Conservation (phyloP, 345 rosid species). For the Hibiscus mutabilis region DNA sequence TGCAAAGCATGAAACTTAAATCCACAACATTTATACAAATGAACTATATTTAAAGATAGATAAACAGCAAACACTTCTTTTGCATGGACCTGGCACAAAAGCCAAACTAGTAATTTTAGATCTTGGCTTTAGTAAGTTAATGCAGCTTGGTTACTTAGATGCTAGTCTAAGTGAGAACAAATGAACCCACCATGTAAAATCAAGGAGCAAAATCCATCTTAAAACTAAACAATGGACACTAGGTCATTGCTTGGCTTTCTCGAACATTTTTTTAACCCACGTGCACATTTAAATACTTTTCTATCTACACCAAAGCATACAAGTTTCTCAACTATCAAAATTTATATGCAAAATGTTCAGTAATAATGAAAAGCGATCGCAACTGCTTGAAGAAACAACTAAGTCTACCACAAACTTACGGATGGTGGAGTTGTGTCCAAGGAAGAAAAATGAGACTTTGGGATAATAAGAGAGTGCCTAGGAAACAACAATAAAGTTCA, state of each 20-base stretch:
- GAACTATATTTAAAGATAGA: neutral
- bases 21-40: neutral
- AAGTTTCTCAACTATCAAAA: neutral
- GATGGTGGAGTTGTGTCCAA: slow-evolving; percentile 80
- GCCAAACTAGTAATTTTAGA: neutral
- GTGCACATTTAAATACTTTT: neutral
- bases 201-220: too few species aligned
- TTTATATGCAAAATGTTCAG: neutral
- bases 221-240: too few species aligned
- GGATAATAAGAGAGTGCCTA: slow-evolving; percentile 94
- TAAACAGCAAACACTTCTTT: neutral
- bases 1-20: neutral
- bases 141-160: neutral
- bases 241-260: neutral
- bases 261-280: neutral
- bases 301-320: neutral
- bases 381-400: neutral
- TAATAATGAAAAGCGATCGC: neutral
- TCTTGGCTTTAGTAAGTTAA: neutral
- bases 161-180: neutral
- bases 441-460: slow-evolving; percentile 74
- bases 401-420: slow-evolving; percentile 46
- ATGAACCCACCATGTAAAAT: neutral
- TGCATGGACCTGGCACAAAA: neutral
- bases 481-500: slow-evolving; percentile 12